These are phyloP conservation scores for Quercus robur DNA, from an alignment of 306 rosid genomes.

Conservation along the genomic window DNA sequence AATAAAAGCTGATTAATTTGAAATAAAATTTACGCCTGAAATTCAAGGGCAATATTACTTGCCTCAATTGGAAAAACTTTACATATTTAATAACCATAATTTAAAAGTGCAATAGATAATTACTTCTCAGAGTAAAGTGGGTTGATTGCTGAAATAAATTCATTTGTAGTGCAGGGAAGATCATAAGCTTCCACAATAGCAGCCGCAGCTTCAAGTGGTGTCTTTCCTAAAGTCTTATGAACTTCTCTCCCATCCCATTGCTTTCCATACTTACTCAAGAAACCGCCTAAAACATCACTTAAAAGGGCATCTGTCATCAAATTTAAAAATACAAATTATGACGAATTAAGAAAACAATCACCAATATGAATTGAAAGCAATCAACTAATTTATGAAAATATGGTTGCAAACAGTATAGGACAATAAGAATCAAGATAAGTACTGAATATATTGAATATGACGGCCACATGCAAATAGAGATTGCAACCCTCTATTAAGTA, in stretches of 20 bases:
- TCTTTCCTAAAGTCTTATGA: slow-evolving; percentile 55
- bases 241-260: slow-evolving; percentile 94
- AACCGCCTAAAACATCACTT: slow-evolving; percentile 49
- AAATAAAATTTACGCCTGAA: not conserved
- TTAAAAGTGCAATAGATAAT: slow-evolving; percentile 17
- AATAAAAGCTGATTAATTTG: not conserved
- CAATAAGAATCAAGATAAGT: not conserved
- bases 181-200: slow-evolving; percentile 65
- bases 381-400: not conserved
- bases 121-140: slow-evolving; percentile 73
- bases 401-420: not conserved
- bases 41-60: no score
- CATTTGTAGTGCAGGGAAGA: slow-evolving; percentile 67
- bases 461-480: not conserved
- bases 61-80: not conserved
- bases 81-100: not conserved
- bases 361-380: not conserved
- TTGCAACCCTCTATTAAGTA: not conserved
- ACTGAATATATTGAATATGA: not conserved
- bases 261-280: slow-evolving; percentile 62
- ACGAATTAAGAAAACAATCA: slow-evolving; percentile 2
- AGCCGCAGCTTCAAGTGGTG: slow-evolving; percentile 71
- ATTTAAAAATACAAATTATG: not conserved
- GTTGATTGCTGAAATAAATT: slow-evolving; percentile 58
- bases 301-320: slow-evolving; percentile 61